Percentiles rank a stretch among this genome's conserved stretches.
Conservation (phyloP, 352 stramenopile species). For the Globisporangium ultimum region DNA sequence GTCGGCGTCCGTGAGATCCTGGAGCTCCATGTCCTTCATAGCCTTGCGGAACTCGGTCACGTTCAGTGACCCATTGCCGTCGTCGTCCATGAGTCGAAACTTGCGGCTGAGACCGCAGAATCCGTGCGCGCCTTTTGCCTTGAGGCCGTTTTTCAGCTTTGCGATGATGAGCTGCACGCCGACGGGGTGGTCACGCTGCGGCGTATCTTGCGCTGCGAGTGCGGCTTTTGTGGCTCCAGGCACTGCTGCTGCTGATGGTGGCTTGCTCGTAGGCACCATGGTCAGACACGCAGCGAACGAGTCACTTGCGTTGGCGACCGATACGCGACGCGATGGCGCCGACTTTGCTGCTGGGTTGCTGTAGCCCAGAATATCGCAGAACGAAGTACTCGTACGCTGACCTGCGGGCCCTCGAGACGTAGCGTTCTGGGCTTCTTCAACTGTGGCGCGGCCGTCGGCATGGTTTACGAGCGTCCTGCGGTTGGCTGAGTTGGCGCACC, state of each 20-base stretch:
- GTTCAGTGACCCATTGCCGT: conserved; percentile 69
- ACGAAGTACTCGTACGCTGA: conserved; percentile 34
- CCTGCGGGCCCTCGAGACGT: no score
- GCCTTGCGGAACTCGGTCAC: conserved; percentile 74
- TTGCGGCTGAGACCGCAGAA: conserved; percentile 76
- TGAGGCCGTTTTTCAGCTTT: conserved; percentile 42
- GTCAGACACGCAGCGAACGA: conserved; percentile 52
- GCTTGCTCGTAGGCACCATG: conserved; percentile 2
- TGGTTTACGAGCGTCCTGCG: conserved; percentile 61
- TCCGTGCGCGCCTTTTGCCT: conserved; percentile 55
- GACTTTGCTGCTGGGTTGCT: conserved; percentile 17
- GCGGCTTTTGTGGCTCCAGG: not conserved
- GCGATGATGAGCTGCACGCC: conserved; percentile 61
- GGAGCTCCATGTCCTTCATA: conserved; percentile 50
- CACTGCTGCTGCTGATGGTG: not conserved
- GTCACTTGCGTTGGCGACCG: conserved; percentile 53
- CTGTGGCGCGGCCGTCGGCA: conserved; percentile 39
- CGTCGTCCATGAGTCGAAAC: conserved; percentile 77
- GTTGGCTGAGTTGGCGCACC: conserved; percentile 57
- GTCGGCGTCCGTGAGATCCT: conserved; percentile 54
- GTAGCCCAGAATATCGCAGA: conserved; percentile 65
- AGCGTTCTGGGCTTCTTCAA: conserved; percentile 49
- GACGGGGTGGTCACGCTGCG: conserved; percentile 32
- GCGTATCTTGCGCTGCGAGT: conserved; percentile 9
- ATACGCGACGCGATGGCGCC: no score